Evolutionary conservation across 2,329 filamentous ascomycete species (phyloP).

Genomic region (Penicillium sp.): DNA sequence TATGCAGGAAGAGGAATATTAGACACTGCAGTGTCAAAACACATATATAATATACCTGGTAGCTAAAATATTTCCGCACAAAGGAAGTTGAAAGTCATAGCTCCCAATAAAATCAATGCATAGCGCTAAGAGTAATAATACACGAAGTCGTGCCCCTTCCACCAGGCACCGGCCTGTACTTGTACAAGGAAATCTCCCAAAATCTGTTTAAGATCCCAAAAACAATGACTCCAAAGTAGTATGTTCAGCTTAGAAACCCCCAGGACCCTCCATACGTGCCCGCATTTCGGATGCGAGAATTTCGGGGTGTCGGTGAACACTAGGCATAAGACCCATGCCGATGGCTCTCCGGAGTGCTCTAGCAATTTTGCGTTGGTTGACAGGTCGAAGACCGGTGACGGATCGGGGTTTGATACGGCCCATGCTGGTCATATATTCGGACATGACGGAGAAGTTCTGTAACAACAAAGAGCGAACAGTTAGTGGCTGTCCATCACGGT

Average conservation of each 20-base stretch:
- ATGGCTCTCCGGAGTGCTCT: conserved; percentile 88
- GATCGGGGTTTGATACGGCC: conserved; percentile 78
- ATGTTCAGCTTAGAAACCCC: conserved; percentile 7
- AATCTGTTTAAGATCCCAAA: not conserved
- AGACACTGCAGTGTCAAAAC: not conserved
- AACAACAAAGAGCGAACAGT: not conserved
- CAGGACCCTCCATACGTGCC: conserved; percentile 25
- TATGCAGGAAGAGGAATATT: not conserved
- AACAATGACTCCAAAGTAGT: conserved; percentile 11
- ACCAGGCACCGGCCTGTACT: conserved; percentile 11
- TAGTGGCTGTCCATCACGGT: conserved; percentile 3
- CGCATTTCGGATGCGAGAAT: conserved; percentile 54
- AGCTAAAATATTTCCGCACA: not conserved
- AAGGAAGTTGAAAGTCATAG: not conserved
- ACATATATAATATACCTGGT: not conserved
- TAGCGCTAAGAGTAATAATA: conserved; percentile 25
- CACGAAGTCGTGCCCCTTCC: conserved; percentile 11
- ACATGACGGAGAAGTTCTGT: conserved; percentile 89
- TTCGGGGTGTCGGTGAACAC: conserved; percentile 84
- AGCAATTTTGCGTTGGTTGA: conserved; percentile 89
- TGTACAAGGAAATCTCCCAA: conserved; percentile 17
- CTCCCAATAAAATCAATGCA: conserved; percentile 9
- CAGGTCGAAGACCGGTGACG: conserved; percentile 74
- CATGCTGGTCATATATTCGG: conserved; percentile 79
- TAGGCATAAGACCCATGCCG: conserved; percentile 88